phyloP scores from a whole-genome alignment of 345 rosid genomes.

The Eucalyptus regnans region DNA sequence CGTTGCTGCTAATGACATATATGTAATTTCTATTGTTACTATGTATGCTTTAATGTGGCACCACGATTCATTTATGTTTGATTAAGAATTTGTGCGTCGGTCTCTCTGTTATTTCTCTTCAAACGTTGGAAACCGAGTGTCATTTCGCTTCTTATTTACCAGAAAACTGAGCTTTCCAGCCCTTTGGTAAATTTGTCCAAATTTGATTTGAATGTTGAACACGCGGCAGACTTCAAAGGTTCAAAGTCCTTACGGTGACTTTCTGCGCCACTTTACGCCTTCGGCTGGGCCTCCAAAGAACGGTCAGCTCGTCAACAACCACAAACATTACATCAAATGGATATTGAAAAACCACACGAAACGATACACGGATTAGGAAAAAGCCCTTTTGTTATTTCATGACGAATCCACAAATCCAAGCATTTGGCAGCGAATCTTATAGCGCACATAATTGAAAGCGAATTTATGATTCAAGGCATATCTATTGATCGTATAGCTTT shows the following conservation, averaged over 20 bases:
- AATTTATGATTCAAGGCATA: background rate
- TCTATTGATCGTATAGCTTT: background rate
- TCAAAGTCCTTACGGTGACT: rapidly evolving
- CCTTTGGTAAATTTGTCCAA: background rate
- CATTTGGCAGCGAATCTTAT: background rate
- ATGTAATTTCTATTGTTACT: background rate
- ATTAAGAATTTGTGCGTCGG: background rate
- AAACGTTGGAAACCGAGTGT: background rate
- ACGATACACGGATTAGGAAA: background rate
- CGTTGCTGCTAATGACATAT: background rate
- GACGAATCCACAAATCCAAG: background rate
- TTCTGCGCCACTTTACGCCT: background rate
- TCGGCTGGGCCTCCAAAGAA: background rate
- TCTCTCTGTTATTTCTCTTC: background rate
- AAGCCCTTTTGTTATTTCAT: background rate
- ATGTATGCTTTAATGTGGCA: background rate
- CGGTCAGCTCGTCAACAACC: background rate
- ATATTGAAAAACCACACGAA: background rate
- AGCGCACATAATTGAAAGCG: rapidly evolving
- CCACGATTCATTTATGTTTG: too few species aligned
- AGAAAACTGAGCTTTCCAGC: background rate
- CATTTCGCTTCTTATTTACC: background rate
- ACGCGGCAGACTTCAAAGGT: background rate
- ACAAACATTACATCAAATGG: background rate
- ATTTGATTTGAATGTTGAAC: background rate